Evolutionary conservation across 495 filamentous ascomycete species (phyloP).

Genomic region (Hyaloscypha finlandica): DNA sequence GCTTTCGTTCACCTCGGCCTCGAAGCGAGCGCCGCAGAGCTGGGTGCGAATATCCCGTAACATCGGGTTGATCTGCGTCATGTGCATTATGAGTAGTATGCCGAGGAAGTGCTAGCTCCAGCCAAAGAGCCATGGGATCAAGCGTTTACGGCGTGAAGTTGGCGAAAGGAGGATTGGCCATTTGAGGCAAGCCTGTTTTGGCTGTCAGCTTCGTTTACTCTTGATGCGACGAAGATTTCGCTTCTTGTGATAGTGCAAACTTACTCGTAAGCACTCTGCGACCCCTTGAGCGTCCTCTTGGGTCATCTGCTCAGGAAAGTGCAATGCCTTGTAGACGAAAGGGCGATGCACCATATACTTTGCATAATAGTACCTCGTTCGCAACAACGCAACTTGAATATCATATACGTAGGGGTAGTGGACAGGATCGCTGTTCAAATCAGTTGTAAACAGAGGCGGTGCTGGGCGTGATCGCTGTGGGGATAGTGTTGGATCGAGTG

Average conservation of each 20-base stretch:
- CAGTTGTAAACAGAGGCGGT: slow-evolving; percentile 46
- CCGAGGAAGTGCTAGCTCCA: slow-evolving; percentile 61
- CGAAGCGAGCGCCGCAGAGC: slow-evolving; percentile 46
- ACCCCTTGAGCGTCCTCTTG: slow-evolving; percentile 52
- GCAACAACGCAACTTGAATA: slow-evolving; percentile 55
- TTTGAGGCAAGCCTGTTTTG: slow-evolving; percentile 41
- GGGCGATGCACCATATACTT: slow-evolving; percentile 60
- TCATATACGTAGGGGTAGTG: slow-evolving; percentile 53
- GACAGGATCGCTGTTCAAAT: slow-evolving; percentile 45
- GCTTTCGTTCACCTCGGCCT: slow-evolving; percentile 49
- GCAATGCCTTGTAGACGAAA: slow-evolving; percentile 62
- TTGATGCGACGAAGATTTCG: background rate
- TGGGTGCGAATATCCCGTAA: slow-evolving; percentile 45
- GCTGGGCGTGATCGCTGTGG: slow-evolving; percentile 6
- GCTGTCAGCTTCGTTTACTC: slow-evolving; percentile 2
- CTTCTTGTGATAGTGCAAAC: background rate
- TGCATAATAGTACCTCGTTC: slow-evolving; percentile 60
- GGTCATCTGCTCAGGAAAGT: slow-evolving; percentile 54
- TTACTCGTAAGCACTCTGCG: slow-evolving; percentile 50
- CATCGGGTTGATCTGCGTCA: slow-evolving; percentile 50
- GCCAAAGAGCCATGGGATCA: slow-evolving; percentile 58
- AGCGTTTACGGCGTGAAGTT: slow-evolving; percentile 53
- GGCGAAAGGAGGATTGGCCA: slow-evolving; percentile 62
- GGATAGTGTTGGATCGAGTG: slow-evolving; percentile 30
- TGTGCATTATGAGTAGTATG: slow-evolving; percentile 55